These are phyloP conservation scores for Penicillium freii DNA, from an alignment of 2,329 filamentous ascomycete genomes.

Conservation along the genomic window DNA sequence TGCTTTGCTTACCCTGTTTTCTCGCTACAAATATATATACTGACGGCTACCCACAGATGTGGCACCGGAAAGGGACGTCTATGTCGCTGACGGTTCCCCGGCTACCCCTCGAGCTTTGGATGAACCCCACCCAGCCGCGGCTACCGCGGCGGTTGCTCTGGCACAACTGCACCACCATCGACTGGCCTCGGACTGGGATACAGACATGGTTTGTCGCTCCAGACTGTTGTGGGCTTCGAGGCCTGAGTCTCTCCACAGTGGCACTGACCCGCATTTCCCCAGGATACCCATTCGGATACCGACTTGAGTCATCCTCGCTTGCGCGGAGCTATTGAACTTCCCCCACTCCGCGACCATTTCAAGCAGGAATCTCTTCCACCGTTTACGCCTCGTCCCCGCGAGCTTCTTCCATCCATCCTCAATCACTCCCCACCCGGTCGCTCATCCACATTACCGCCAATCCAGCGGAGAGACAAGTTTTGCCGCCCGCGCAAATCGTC, in stretches of 20 bases:
- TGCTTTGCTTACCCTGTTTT: constrained; percentile 8
- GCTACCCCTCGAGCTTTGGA: constrained; percentile 68
- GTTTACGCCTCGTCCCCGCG: constrained; percentile 61
- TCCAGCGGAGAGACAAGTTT: constrained; percentile 70
- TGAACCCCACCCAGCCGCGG: constrained; percentile 66
- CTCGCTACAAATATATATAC: not conserved
- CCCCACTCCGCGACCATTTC: constrained; percentile 65
- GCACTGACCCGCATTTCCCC: constrained; percentile 24
- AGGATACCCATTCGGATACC: constrained; percentile 71
- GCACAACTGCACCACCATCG: constrained; percentile 81
- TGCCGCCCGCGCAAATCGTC: constrained; percentile 81
- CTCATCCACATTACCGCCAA: constrained; percentile 81
- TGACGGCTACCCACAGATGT: constrained; percentile 49
- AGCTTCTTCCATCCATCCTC: constrained; percentile 79
- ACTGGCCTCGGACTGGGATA: constrained; percentile 73
- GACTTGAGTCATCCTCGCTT: constrained; percentile 64
- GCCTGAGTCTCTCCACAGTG: constrained; percentile 18
- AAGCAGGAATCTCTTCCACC: constrained; percentile 72
- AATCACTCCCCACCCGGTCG: constrained; percentile 76
- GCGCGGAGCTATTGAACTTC: constrained; percentile 67
- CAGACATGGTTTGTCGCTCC: constrained; percentile 59
- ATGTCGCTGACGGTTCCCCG: constrained; percentile 66
- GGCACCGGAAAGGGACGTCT: constrained; percentile 61
- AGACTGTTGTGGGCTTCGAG: constrained; percentile 8
- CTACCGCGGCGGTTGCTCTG: constrained; percentile 79